Base-by-base conservation (phyloP, 2,329 filamentous ascomycete genomes). In the Fusarium duplospermum region DNA sequence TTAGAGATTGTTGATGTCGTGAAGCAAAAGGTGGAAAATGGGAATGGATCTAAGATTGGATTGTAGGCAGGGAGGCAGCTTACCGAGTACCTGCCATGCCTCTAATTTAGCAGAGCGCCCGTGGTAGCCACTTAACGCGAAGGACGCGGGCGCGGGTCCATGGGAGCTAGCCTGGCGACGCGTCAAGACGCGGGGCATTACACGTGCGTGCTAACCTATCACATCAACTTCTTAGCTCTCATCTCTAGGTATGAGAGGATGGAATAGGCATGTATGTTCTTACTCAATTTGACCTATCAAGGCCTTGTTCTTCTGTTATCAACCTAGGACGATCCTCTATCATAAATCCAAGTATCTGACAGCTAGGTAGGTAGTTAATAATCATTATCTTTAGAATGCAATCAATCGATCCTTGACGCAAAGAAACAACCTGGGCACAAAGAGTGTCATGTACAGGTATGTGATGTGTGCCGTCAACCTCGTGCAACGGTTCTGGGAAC, bases 71-170 rank as follows among this genome's bases (percentile, higher is more conserved):
- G 47, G 9, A 71, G 71, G 71, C 71, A 66, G 62, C 67, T 66
- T 70, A 71, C 67, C 62, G 69, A n/a, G 56, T 38, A 40, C 33
- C 20, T 38, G 35, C 56, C 52, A 24, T 57, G 56, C 47, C 47
- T 31, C 47, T 54, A 54, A 54, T 31, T 54, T 54, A 54, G 47
- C 47, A 54, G 27, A 31, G 47, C 7, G 27, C 29, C 47, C 42
- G 56, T 40, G 45, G 67, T 67, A 69, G 57, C 57, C 72, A 74
- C 69, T 74, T 74, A 67, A 74, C 72, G 66, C 72, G 56, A 27
- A 54, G 47, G 27, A 27, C 20, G 72, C 54, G 58, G 62, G 33
- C 31, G 36, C 31, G 27, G 42, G n/a, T n/a, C n/a, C n/a, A n/a
- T 16, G 20, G 16, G 40, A 22, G 29, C 29, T 45, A 20, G 24